Percentiles rank a stretch among this genome's conserved stretches.
Conservation (phyloP, 495 filamentous ascomycete species). For the Hypomontagnella submonticulosa region DNA sequence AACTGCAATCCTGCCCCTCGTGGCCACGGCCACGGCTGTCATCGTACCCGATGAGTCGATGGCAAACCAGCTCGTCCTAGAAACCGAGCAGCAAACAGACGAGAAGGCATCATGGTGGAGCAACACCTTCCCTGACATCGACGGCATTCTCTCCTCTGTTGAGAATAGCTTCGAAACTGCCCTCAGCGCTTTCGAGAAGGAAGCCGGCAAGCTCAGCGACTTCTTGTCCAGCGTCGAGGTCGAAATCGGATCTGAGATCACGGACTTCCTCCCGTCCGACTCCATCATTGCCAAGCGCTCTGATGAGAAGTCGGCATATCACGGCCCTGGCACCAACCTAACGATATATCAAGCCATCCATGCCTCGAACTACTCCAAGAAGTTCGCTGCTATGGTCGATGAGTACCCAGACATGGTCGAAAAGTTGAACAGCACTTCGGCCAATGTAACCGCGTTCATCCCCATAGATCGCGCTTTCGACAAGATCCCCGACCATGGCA, state of each 20-base stretch:
- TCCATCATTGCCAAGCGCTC: conserved; percentile 28
- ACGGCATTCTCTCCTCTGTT: conserved; percentile 53
- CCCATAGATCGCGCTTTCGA: conserved; percentile 80
- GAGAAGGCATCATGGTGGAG: conserved; percentile 34
- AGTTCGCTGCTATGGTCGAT: conserved; percentile 76
- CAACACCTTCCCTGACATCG: conserved; percentile 5
- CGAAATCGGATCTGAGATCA: conserved; percentile 19
- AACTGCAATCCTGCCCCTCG: conserved; percentile 61
- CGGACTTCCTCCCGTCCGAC: conserved; percentile 38
- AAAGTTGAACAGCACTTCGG: conserved; percentile 72
- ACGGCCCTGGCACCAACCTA: conserved; percentile 58
- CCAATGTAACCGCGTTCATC: conserved; percentile 83
- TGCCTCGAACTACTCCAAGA: conserved; percentile 77
- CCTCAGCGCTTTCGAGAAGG: conserved; percentile 47
- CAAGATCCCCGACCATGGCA: conserved; percentile 67
- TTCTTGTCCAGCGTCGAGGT: conserved; percentile 11
- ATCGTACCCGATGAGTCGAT: conserved; percentile 67
- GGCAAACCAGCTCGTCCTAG: conserved; percentile 47
- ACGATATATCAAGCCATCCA: conserved; percentile 84
- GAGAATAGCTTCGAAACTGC: conserved; percentile 52
- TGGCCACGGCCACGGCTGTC: conserved; percentile 65
- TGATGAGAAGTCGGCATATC: conserved; percentile 28
- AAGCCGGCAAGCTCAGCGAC: conserved; percentile 42
- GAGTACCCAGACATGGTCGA: conserved; percentile 75
- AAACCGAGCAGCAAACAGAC: conserved; percentile 38